A percentile compares a stretch with the other conserved stretches of the same genome.
These are phyloP conservation scores for Jaapia argillacea DNA, from an alignment of 768 basidiomycete species.

Conservation along the genomic window DNA sequence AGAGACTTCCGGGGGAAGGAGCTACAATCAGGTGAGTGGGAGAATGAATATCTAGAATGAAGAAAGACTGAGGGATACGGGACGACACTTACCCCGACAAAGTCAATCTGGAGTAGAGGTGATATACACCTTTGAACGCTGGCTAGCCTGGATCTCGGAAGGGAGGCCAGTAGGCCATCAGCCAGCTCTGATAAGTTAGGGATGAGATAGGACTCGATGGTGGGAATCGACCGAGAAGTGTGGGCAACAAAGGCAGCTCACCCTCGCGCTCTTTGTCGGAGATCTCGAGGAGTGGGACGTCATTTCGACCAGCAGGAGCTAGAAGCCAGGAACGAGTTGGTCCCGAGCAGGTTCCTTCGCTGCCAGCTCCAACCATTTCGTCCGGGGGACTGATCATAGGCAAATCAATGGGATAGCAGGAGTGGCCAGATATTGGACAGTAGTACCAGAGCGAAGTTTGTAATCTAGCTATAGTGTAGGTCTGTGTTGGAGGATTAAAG, in stretches of 20 bases:
- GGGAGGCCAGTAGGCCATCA: constrained; percentile 51
- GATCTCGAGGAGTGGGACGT: constrained; percentile 10
- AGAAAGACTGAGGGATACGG: neutral
- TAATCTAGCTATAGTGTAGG: too few relatives aligned
- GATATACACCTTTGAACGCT: constrained; percentile 55
- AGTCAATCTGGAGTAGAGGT: constrained; percentile 63
- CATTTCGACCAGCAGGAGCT: constrained; percentile 6
- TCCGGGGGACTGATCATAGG: too few relatives aligned
- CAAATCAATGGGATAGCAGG: too few relatives aligned
- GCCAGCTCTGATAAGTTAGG: constrained; percentile 56
- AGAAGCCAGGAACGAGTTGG: too few relatives aligned
- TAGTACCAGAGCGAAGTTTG: too few relatives aligned
- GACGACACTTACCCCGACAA: constrained; percentile 53
- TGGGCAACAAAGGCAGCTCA: constrained; percentile 12
- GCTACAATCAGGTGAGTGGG: too few relatives aligned
- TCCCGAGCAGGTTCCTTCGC: too few relatives aligned
- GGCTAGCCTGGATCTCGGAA: constrained; percentile 59
- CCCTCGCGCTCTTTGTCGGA: constrained; percentile 30
- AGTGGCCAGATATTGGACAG: too few relatives aligned
- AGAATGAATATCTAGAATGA: neutral
- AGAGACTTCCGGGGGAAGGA: constrained; percentile 62
- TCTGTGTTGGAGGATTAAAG: too few relatives aligned
- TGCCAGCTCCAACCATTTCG: too few relatives aligned
- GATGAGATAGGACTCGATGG: neutral
- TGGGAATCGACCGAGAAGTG: neutral